Base-by-base conservation (phyloP, 1,284 basidiomycete genomes). In the Ustilago lituana region DNA sequence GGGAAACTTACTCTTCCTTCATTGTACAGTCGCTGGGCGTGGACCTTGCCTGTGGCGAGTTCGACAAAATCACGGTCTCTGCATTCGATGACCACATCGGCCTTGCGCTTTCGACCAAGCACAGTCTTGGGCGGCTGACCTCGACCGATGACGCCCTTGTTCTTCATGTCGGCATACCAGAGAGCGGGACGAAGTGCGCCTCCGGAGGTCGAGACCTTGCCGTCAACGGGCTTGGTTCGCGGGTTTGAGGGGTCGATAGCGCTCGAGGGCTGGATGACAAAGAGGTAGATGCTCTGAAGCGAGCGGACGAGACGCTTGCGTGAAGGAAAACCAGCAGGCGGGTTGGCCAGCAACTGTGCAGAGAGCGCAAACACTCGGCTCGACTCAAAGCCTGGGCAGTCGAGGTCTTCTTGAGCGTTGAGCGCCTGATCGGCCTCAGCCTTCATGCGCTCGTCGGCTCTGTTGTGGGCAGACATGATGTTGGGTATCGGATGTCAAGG, bases 51-150 rank as follows among this genome's bases (percentile, higher is more conserved):
- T 0, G 74, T 74, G 1, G 79, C 78, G 17, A 80, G 67, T 49
- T 79, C 65, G 31, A 81, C 57, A 27, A 81, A 60, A 54, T 80
- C 78, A 9, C 67, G 49, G 52, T 80, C 79, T 17, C 55, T 50
- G 64, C 75, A 78, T 48, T 81, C 78, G 41, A 81, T 71, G 7
- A 78, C 68, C 26, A 79, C 70, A 32, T 79, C 78, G 12, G 74
- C 67, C 55, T 70, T 77, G 35, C 59, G 59, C 56, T 74, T 77
- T n/a, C 74, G 59, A 11, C 76, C 74, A 4, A 80, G 52, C 19
- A 77, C 55, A 10, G 67, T 70, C 35, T 57, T 77, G 26, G 76
- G 68, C 20, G 76, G 78, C 40, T 74, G 72, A 8, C 78, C 79
- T 8, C 67, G 57, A 8, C 73, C 77, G 33, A 81, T 67, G 36